These are phyloP conservation scores for Penicillium maclennaniae DNA, from an alignment of 495 filamentous ascomycete genomes.

Conservation along the genomic window DNA sequence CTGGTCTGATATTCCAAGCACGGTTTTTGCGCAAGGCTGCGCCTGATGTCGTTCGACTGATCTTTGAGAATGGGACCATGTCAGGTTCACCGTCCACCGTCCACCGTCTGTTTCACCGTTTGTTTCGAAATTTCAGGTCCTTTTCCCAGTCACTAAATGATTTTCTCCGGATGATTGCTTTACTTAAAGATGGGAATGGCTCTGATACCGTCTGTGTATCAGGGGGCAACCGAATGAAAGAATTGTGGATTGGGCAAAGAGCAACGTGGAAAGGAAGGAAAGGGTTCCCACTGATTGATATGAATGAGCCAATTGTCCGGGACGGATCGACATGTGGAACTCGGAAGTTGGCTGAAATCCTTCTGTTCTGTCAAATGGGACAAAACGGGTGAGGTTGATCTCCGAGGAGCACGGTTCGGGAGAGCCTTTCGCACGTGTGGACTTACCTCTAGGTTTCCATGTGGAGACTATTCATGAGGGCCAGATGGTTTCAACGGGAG, in stretches of 20 bases:
- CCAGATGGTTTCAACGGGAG: neutral
- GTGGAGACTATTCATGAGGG: neutral
- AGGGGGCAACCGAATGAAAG: neutral
- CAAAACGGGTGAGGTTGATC: neutral
- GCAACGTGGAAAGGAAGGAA: conserved; percentile 12
- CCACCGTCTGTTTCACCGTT: neutral
- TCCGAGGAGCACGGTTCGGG: neutral
- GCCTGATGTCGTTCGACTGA: neutral
- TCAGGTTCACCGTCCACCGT: too few relatives aligned
- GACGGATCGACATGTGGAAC: conserved; percentile 11
- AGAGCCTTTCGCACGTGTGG: neutral
- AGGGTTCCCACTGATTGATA: conserved; percentile 25
- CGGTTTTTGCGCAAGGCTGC: neutral
- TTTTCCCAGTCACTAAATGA: neutral
- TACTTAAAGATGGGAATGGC: neutral
- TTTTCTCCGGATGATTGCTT: neutral
- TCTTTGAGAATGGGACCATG: neutral
- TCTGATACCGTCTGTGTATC: conserved; percentile 19
- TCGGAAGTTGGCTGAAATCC: conserved; percentile 1
- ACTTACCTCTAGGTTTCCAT: neutral
- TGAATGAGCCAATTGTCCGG: conserved; percentile 6
- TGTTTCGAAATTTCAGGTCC: neutral
- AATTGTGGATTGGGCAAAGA: conserved; percentile 4
- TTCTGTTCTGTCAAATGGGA: neutral
- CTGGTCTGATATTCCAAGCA: neutral